Base-by-base conservation (phyloP, 2,329 filamentous ascomycete species). In the Lanzia echinophila region DNA sequence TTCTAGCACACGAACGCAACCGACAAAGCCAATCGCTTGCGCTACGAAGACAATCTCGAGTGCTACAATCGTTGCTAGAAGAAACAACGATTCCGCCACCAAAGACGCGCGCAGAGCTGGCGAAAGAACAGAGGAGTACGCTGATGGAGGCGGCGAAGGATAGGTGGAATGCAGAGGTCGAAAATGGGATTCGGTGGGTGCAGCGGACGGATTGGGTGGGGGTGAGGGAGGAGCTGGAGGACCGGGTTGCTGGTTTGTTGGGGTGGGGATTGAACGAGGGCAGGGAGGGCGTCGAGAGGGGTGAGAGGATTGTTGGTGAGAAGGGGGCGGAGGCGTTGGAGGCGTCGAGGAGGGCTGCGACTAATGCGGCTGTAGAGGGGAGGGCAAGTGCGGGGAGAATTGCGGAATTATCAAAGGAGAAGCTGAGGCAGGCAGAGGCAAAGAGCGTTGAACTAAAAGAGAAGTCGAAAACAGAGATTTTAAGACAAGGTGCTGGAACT, bases 161-260 rank as follows among this genome's bases (percentile, higher is more conserved):
- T 64, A 75, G 81, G 56, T 92, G 88, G 88, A 92, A 94, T 69
- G 70, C 78, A 48, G 87, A 92, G 70, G 70, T 92, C 34, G 79
- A 86, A 68, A 75, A 76, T 57, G 77, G 84, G 49, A 84, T 87
- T 53, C 76, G 75, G 55, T 85, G 81, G 77, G 79, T 82, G 54
- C 82, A 90, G 70, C 76, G 71, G 33, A 82, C 79, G 57, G 80
- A 87, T 68, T 89, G 84, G 85, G 71, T 74, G 47, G 76, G 76
- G 50, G 76, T 84, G 51, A 77, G 83, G 51, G 79, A 85, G 58
- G 74, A 72, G 2, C 70, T 82, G 60, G 83, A 86, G 67, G 72
- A 71, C 13, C 67, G 70, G 32, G 68, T 74, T 36, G 70, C 70
- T 10, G 67, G 71, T n/a, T 58, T 82, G 60, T 62, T 53, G 60